These are phyloP conservation scores for Globisporangium yorkense DNA, from an alignment of 352 stramenopile genomes.

Conservation along the genomic window DNA sequence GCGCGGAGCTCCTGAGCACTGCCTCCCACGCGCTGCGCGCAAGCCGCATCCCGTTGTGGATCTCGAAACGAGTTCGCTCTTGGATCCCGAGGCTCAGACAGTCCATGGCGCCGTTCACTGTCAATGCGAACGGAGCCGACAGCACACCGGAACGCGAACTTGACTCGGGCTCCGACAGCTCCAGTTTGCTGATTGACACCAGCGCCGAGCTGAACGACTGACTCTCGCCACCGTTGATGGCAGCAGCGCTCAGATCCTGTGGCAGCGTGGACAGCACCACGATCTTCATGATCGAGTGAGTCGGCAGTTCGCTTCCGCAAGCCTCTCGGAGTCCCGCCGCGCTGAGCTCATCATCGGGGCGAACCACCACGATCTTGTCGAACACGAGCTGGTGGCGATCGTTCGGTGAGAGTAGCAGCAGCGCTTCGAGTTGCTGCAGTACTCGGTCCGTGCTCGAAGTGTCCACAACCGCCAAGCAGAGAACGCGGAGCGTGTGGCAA, in stretches of 20 bases:
- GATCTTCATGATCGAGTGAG: conserved; percentile 14
- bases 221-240: neutral
- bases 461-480: conserved; percentile 16
- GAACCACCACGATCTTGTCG: conserved; percentile 17
- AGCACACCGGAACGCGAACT: conserved; percentile 5
- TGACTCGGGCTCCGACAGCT: conserved; percentile 8
- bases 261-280: conserved; percentile 20
- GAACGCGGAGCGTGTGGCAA: conserved; percentile 15
- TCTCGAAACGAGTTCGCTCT: conserved; percentile 9
- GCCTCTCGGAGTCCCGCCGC: conserved; percentile 4
- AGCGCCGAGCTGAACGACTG: neutral
- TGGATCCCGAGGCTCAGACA: conserved; percentile 10
- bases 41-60: conserved; percentile 2
- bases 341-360: neutral
- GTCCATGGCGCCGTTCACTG: conserved; percentile 11
- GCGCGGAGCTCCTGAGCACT: conserved; percentile 2
- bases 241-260: conserved; percentile 7
- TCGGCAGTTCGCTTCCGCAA: neutral
- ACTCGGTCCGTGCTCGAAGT: conserved; percentile 15
- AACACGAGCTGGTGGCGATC: conserved; percentile 12
- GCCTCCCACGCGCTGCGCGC: conserved; percentile 1
- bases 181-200: conserved; percentile 13
- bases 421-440: conserved; percentile 13
- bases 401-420: conserved; percentile 7
- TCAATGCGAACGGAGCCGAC: conserved; percentile 8